These are phyloP conservation scores for Triangularia verruculosa DNA, from an alignment of 2,329 filamentous ascomycete genomes.

Conservation along the genomic window DNA sequence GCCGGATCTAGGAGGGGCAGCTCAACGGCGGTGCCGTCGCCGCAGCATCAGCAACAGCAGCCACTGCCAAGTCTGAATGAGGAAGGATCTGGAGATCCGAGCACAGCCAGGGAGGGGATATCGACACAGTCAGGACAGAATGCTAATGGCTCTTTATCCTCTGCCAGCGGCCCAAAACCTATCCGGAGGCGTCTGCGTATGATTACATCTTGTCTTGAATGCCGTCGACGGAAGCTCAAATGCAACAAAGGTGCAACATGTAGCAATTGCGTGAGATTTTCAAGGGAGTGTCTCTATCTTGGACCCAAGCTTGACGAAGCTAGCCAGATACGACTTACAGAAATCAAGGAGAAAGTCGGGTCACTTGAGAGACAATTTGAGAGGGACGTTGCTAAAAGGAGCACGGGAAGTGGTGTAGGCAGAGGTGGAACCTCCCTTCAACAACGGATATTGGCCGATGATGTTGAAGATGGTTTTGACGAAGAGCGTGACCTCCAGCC, in stretches of 20 bases:
- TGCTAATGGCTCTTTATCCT: background rate
- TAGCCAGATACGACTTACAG: conserved; percentile 66
- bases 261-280: conserved; percentile 59
- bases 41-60: background rate
- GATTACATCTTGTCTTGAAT: conserved; percentile 68
- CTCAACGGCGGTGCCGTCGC: background rate
- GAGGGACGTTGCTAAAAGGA: conserved; percentile 57
- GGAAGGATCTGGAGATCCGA: background rate
- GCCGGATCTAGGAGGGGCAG: background rate
- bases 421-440: conserved; percentile 23
- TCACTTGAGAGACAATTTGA: conserved; percentile 68
- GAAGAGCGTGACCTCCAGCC: conserved; percentile 54
- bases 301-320: conserved; percentile 66
- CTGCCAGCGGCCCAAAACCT: conserved; percentile 32
- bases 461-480: conserved; percentile 40
- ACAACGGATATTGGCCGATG: conserved; percentile 45
- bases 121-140: background rate
- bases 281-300: conserved; percentile 60
- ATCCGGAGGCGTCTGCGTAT: conserved; percentile 61
- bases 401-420: conserved; percentile 21
- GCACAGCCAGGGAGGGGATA: background rate
- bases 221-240: conserved; percentile 72
- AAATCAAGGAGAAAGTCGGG: conserved; percentile 77
- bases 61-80: background rate
- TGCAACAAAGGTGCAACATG: conserved; percentile 74